phyloP scores from a whole-genome alignment of 2,329 filamentous ascomycete genomes.

The Aspergillus udagawae region DNA sequence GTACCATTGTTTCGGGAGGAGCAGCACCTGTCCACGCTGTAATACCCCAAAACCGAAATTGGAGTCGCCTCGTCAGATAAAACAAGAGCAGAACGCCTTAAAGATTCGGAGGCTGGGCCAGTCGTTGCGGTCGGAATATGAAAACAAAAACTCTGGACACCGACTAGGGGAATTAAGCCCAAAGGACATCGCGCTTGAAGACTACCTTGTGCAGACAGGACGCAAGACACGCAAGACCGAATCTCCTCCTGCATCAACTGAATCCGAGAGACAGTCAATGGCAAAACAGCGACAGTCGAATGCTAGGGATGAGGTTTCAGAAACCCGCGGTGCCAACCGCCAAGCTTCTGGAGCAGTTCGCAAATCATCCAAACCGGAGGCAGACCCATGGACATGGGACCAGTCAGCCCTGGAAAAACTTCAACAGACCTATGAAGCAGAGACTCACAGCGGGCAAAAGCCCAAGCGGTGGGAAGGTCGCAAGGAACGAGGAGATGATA shows the following conservation, averaged over 20 bases:
- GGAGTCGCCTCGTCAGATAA: background rate
- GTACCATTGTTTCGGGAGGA: constrained; percentile 16
- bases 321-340: background rate
- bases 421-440: constrained; percentile 6
- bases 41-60: constrained; percentile 19
- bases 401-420: constrained; percentile 24
- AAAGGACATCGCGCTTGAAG: background rate
- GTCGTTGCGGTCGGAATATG: constrained; percentile 16
- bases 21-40: constrained; percentile 26
- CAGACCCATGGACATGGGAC: constrained; percentile 28
- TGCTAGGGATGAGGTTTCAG: background rate
- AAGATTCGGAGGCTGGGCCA: constrained; percentile 21
- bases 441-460: constrained; percentile 13
- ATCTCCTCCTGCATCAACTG: background rate
- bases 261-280: background rate
- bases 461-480: constrained; percentile 22
- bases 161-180: background rate
- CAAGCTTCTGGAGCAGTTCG: background rate
- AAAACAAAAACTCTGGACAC: background rate
- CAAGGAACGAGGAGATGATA: constrained; percentile 18
- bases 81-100: constrained; percentile 1
- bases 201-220: background rate
- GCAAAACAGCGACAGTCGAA: background rate
- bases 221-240: background rate
- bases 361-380: constrained; percentile 2